Evolutionary conservation across 2,329 filamentous ascomycete species (phyloP).

Genomic region (Xylariaceae sp.): DNA sequence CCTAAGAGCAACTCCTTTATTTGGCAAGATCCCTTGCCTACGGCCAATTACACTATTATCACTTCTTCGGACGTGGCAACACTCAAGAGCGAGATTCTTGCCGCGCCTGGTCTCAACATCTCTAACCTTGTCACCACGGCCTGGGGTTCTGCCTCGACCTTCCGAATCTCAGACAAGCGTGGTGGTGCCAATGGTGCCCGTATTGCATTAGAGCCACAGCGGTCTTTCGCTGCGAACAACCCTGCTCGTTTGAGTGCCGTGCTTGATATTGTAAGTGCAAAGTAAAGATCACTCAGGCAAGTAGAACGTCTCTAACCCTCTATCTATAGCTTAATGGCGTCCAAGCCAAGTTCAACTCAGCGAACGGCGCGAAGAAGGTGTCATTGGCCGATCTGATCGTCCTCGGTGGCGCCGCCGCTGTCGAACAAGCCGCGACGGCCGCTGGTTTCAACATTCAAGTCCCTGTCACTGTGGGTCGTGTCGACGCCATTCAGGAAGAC

Average conservation of each 20-base stretch:
- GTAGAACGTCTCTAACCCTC: neutral
- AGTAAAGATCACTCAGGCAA: neutral
- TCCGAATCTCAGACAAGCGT: constrained; percentile 74
- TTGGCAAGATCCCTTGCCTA: constrained; percentile 72
- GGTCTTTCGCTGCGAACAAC: constrained; percentile 71
- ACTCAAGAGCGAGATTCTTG: constrained; percentile 66
- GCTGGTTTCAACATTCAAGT: constrained; percentile 50
- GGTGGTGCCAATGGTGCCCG: constrained; percentile 77
- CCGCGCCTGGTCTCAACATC: constrained; percentile 50
- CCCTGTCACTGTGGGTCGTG: constrained; percentile 69
- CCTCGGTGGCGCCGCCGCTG: constrained; percentile 63
- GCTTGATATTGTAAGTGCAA: constrained; percentile 38
- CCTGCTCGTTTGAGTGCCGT: constrained; percentile 60
- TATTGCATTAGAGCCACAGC: constrained; percentile 70
- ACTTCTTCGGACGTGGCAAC: constrained; percentile 55
- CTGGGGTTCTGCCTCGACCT: constrained; percentile 67
- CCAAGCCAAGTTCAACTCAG: constrained; percentile 62
- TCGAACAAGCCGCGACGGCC: constrained; percentile 64
- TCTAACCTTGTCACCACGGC: constrained; percentile 61
- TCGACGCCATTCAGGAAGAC: constrained; percentile 66
- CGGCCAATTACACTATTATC: constrained; percentile 52
- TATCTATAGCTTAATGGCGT: constrained; percentile 50
- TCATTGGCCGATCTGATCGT: constrained; percentile 75
- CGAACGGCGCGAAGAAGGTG: constrained; percentile 60
- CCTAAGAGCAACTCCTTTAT: constrained; percentile 58